A percentile compares a stretch with the other conserved stretches of the same genome.
phyloP scores from a whole-genome alignment of 2,329 filamentous ascomycete species.

The Penicillium crustosum region DNA sequence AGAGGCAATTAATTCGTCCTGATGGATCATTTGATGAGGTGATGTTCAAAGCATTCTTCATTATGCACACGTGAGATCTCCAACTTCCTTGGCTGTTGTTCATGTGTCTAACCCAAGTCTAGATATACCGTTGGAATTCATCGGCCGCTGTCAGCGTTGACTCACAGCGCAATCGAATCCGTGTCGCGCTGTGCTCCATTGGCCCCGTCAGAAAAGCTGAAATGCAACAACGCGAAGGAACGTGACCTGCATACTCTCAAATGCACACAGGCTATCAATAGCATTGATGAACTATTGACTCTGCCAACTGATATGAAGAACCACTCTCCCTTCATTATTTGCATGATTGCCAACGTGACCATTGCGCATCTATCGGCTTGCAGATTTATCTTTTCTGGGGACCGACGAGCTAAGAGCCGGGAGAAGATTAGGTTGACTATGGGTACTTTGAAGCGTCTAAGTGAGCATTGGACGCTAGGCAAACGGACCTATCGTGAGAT shows the following conservation, averaged over 20 bases:
- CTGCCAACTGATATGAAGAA: constrained; percentile 35
- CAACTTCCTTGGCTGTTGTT: constrained; percentile 35
- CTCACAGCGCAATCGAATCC: constrained; percentile 39
- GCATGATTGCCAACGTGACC: constrained; percentile 43
- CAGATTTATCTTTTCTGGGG: constrained; percentile 34
- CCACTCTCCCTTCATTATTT: constrained; percentile 44
- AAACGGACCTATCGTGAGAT: constrained; percentile 39
- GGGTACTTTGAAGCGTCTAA: constrained; percentile 39
- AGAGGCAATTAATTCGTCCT: constrained; percentile 46
- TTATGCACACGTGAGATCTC: constrained; percentile 47
- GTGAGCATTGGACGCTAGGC: constrained; percentile 37
- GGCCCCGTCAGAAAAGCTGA: constrained; percentile 13
- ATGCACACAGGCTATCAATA: constrained; percentile 38
- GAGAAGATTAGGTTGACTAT: constrained; percentile 44
- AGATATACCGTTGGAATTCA: constrained; percentile 41
- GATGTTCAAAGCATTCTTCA: constrained; percentile 82
- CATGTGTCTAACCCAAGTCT: neutral
- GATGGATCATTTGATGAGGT: constrained; percentile 57
- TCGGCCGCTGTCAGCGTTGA: constrained; percentile 41
- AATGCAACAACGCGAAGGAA: constrained; percentile 15
- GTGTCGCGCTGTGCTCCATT: constrained; percentile 37
- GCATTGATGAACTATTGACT: constrained; percentile 39
- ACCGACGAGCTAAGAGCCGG: constrained; percentile 34
- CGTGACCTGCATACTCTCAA: constrained; percentile 41
- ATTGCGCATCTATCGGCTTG: constrained; percentile 61